phyloP scores from a whole-genome alignment of 345 rosid genomes.

The Euphorbia lathyris region DNA sequence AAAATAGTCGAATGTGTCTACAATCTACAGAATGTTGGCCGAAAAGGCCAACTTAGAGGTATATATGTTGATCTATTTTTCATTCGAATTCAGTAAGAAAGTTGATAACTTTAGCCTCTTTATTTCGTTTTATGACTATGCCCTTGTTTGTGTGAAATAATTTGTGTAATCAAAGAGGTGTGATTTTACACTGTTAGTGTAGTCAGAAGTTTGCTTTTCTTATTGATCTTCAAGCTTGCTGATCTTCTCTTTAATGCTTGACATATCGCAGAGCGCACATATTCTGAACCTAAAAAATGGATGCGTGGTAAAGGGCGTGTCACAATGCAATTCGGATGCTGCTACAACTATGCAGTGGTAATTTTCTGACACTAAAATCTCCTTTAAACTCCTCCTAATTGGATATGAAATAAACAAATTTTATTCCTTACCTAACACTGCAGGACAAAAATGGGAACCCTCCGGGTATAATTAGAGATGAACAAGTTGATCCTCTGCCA shows the following conservation, averaged over 20 bases:
- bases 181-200: not conserved
- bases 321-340: constrained; percentile 66
- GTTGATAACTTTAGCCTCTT: not conserved
- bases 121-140: not conserved
- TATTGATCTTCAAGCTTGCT: not conserved
- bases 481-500: constrained; percentile 61
- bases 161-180: not conserved
- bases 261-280: constrained; percentile 46
- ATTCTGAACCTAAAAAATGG: constrained; percentile 61
- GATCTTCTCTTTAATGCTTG: not conserved
- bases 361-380: not conserved
- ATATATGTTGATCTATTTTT: not conserved
- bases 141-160: not conserved
- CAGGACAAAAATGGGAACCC: constrained; percentile 63
- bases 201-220: too few relatives aligned
- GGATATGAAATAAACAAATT: not conserved
- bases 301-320: constrained; percentile 73
- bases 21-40: constrained; percentile 45
- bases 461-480: constrained; percentile 51
- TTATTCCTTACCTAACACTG: not conserved
- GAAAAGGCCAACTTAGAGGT: constrained; percentile 52
- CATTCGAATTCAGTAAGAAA: not conserved
- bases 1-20: constrained; percentile 51
- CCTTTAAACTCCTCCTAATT: not conserved
- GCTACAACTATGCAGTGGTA: constrained; percentile 57